phyloP scores from a whole-genome alignment of 2,329 filamentous ascomycete genomes.

The Ophiostoma triangulosporum region DNA sequence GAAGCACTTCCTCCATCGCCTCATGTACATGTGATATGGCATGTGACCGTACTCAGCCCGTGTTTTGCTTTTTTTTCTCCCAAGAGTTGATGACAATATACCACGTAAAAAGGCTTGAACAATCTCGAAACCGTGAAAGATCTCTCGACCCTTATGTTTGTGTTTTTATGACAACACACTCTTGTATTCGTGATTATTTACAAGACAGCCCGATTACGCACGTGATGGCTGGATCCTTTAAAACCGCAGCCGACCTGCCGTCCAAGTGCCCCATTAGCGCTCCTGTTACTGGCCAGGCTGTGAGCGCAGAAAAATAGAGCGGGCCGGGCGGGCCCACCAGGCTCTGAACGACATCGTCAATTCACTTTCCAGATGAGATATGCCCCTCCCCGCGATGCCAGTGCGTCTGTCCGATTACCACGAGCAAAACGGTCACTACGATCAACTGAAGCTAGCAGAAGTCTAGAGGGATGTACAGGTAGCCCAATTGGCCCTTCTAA shows the following conservation, averaged over 20 bases:
- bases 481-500: background rate
- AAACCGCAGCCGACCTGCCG: background rate
- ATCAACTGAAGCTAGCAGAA: background rate
- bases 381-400: constrained; percentile 1
- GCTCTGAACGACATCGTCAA: background rate
- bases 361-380: background rate
- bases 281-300: background rate
- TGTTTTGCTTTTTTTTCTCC: too few relatives aligned
- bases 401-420: background rate
- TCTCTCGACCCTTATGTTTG: too few relatives aligned
- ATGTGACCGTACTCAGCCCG: too few relatives aligned
- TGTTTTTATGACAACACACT: too few relatives aligned
- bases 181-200: too few relatives aligned
- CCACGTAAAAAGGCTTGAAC: too few relatives aligned
- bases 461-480: background rate
- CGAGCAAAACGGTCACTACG: background rate
- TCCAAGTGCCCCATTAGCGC: background rate
- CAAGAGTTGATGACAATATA: too few relatives aligned
- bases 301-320: background rate
- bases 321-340: background rate
- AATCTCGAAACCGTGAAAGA: too few relatives aligned
- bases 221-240: background rate
- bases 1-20: too few relatives aligned
- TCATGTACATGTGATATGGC: too few relatives aligned
- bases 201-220: too few relatives aligned